A percentile compares a stretch with the other conserved stretches of the same genome.
These are phyloP conservation scores for Luffa aegyptiaca DNA, from an alignment of 306 rosid genomes.

Conservation along the genomic window DNA sequence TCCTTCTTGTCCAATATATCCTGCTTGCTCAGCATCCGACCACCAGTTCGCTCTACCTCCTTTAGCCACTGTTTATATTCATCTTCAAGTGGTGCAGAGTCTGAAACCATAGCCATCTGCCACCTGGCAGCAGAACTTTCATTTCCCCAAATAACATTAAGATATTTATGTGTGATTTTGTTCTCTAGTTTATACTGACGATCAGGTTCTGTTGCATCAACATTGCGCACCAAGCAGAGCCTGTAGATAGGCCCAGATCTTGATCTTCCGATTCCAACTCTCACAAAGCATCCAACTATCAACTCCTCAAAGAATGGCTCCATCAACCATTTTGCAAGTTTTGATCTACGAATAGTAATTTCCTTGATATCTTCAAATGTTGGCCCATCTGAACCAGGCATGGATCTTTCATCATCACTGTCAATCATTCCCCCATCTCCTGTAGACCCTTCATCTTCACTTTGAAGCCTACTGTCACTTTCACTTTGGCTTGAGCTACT, in stretches of 20 bases:
- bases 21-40: constrained; percentile 57
- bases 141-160: constrained; percentile 88
- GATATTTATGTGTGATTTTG: constrained; percentile 66
- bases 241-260: constrained; percentile 69
- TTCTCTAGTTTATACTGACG: constrained; percentile 70
- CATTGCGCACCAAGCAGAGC: constrained; percentile 84
- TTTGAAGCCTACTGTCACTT: constrained; percentile 59
- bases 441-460: constrained; percentile 65
- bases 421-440: constrained; percentile 67
- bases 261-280: constrained; percentile 93
- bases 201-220: constrained; percentile 73
- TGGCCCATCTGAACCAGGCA: constrained; percentile 43
- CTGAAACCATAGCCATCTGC: constrained; percentile 98
- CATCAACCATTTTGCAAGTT: constrained; percentile 84
- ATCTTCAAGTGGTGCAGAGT: constrained; percentile 63
- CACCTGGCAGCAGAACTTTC: constrained; percentile 87
- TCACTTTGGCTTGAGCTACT: constrained; percentile 79
- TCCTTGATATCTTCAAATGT: constrained; percentile 71
- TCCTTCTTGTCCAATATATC: constrained; percentile 54
- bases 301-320: constrained; percentile 96
- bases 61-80: constrained; percentile 84
- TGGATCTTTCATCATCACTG: constrained; percentile 66
- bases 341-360: constrained; percentile 71
- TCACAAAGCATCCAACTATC: constrained; percentile 88
- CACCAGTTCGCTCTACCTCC: constrained; percentile 79